A percentile compares a stretch with the other conserved stretches of the same genome.
Evolutionary conservation across 257 asterid species (phyloP).

Genomic region (Fraxinus pennsylvanica): DNA sequence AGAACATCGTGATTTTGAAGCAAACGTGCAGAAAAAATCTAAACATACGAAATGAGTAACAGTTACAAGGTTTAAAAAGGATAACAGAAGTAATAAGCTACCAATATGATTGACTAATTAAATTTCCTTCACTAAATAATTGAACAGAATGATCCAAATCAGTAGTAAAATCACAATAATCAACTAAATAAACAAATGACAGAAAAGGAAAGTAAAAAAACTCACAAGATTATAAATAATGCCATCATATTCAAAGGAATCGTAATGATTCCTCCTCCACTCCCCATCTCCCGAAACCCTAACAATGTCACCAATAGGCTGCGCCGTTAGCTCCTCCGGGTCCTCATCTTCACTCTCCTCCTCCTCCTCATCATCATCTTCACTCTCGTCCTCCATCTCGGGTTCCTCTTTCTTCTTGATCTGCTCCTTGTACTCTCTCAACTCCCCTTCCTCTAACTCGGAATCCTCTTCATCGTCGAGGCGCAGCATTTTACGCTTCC

Average conservation of each 20-base stretch:
- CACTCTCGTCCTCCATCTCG: slow-evolving; percentile 28
- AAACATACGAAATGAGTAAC: not conserved
- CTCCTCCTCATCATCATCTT: slow-evolving; percentile 21
- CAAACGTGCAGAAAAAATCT: slow-evolving; percentile 16
- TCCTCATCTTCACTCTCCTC: slow-evolving; percentile 17
- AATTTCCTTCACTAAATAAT: not conserved
- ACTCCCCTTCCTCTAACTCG: slow-evolving; percentile 39
- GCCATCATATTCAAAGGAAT: slow-evolving; percentile 72
- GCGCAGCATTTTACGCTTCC: slow-evolving; percentile 45
- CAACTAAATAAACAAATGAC: not conserved
- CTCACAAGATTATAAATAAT: slow-evolving; percentile 72
- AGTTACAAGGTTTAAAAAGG: not conserved
- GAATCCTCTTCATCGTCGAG: slow-evolving; percentile 42
- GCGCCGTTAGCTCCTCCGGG: slow-evolving; percentile 47
- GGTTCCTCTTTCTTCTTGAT: slow-evolving; percentile 30
- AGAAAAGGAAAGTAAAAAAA: not conserved
- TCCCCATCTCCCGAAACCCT: slow-evolving; percentile 75
- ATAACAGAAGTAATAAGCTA: not conserved
- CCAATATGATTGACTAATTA: not conserved
- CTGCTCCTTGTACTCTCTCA: slow-evolving; percentile 27
- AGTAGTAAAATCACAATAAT: not conserved
- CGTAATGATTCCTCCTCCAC: slow-evolving; percentile 46
- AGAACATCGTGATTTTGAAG: slow-evolving; percentile 19
- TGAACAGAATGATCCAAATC: not conserved
- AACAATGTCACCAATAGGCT: slow-evolving; percentile 67